Percentiles rank a stretch among this genome's conserved stretches.
Conservation (phyloP, 306 rosid genomes). For the barrel medic (Medicago truncatula) region MtrunA17r5.0-ANR NC_053043.1:4693501-4694000, state of each 20-base stretch:
- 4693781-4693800: conserved; percentile 59
- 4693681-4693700: conserved; percentile 46
- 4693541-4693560: conserved; percentile 66
- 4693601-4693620: conserved; percentile 72
- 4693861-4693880: conserved; percentile 86
- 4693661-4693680: conserved; percentile 54
- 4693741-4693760: conserved; percentile 67
- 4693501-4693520: conserved; percentile 94
- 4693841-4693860: conserved; percentile 78
- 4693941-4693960: neutral
- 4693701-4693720: conserved; percentile 69
- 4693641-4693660: conserved; percentile 65
- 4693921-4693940: neutral
- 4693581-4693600: conserved; percentile 68
- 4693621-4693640: conserved; percentile 80
- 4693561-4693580: conserved; percentile 68
- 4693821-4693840: conserved; percentile 88
- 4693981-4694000: too few relatives aligned
- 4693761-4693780: conserved; percentile 39
- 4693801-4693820: conserved; percentile 79
- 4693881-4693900: conserved; percentile 65
- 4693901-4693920: conserved; percentile 73
- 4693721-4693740: conserved; percentile 75
- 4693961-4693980: too few relatives aligned
- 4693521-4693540: conserved; percentile 82